Conservation (phyloP, 768 basidiomycete genomes). For the Plicaturopsis crispa region DNA sequence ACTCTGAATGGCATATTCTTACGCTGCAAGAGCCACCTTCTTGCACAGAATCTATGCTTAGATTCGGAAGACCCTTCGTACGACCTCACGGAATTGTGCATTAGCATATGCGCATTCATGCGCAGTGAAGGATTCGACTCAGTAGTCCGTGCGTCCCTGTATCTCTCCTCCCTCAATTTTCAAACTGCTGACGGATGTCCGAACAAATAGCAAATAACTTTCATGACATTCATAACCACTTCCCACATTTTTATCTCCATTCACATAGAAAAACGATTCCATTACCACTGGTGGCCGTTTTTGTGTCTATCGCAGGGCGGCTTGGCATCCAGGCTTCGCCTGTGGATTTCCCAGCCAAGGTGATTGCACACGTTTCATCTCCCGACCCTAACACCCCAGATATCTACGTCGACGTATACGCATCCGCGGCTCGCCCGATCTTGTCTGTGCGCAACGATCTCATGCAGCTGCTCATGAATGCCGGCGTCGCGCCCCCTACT, state of each 20-base stretch:
- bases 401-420: constrained; percentile 42
- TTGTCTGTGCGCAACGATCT: constrained; percentile 28
- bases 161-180: not conserved
- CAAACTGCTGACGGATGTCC: too few relatives aligned
- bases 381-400: constrained; percentile 25
- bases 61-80: constrained; percentile 22
- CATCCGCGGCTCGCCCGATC: constrained; percentile 24
- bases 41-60: constrained; percentile 16
- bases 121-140: constrained; percentile 36
- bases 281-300: constrained; percentile 53
- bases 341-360: constrained; percentile 47
- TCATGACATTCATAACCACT: constrained; percentile 40
- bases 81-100: constrained; percentile 27
- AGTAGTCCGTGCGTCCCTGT: constrained; percentile 27
- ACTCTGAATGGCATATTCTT: constrained; percentile 31
- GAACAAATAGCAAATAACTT: constrained; percentile 22
- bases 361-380: constrained; percentile 42
- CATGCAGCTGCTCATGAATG: constrained; percentile 19
- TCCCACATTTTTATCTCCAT: constrained; percentile 51
- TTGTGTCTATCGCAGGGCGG: constrained; percentile 43
- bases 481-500: constrained; percentile 15
- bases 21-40: constrained; percentile 32
- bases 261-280: constrained; percentile 45
- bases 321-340: constrained; percentile 46
- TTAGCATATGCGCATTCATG: constrained; percentile 45